These are phyloP conservation scores for Leishmania turanica DNA, from an alignment of 208 protist genomes.

Conservation along the genomic window DNA sequence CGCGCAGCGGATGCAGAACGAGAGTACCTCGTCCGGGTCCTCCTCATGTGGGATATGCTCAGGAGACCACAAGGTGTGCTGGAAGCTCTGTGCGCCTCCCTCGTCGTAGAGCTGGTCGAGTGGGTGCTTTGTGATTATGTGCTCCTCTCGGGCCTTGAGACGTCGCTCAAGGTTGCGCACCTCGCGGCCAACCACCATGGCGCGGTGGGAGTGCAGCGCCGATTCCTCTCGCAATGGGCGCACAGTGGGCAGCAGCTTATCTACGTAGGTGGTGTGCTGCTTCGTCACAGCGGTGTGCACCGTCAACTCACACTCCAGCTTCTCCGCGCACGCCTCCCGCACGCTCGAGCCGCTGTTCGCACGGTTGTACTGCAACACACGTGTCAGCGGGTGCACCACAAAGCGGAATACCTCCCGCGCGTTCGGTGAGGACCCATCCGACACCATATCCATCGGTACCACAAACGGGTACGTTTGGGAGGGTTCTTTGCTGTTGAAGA, in stretches of 20 bases:
- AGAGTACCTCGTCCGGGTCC: slow-evolving; percentile 56
- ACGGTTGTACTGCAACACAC: slow-evolving; percentile 49
- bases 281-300: slow-evolving; percentile 36
- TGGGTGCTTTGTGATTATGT: slow-evolving; percentile 57
- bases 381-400: slow-evolving; percentile 65
- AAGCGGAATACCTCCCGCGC: slow-evolving; percentile 46
- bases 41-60: slow-evolving; percentile 78
- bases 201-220: slow-evolving; percentile 44
- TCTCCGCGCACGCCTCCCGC: slow-evolving; percentile 20
- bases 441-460: slow-evolving; percentile 58
- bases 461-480: slow-evolving; percentile 50
- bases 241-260: slow-evolving; percentile 58
- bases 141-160: slow-evolving; percentile 43
- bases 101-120: slow-evolving; percentile 85
- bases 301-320: slow-evolving; percentile 48
- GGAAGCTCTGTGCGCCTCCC: slow-evolving; percentile 85
- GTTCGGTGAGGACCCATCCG: slow-evolving; percentile 33
- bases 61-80: slow-evolving; percentile 66
- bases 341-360: slow-evolving; percentile 14
- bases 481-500: slow-evolving; percentile 69
- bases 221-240: slow-evolving; percentile 72
- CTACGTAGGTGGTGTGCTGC: slow-evolving; percentile 37
- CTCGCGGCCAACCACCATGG: slow-evolving; percentile 61
- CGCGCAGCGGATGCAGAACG: slow-evolving; percentile 69
- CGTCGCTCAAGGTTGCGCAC: slow-evolving; percentile 64